Conservation (phyloP, 805 yeast genomes). For the Yarrowia porcina region DNA sequence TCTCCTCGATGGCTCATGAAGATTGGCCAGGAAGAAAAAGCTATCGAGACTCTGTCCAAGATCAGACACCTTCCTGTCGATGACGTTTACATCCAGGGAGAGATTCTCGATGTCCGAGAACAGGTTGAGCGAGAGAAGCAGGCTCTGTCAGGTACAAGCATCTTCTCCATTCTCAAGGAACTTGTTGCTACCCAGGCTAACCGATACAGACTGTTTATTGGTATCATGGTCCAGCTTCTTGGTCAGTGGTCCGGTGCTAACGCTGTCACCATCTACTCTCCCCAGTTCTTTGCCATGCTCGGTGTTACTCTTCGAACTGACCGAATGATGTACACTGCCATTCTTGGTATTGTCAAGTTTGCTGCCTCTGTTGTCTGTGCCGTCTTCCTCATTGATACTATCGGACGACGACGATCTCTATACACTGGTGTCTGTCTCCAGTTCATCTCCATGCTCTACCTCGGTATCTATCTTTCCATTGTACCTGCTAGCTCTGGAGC, state of each 20-base stretch:
- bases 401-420: constrained; percentile 52
- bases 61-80: constrained; percentile 46
- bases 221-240: constrained; percentile 40
- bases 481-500: constrained; percentile 39
- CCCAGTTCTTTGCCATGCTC: constrained; percentile 49
- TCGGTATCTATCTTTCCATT: constrained; percentile 46
- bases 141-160: constrained; percentile 33
- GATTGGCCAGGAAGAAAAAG: constrained; percentile 43
- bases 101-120: constrained; percentile 51
- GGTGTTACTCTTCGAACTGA: constrained; percentile 45
- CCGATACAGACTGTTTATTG: constrained; percentile 46
- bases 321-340: constrained; percentile 48
- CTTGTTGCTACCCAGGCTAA: constrained; percentile 40
- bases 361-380: constrained; percentile 49
- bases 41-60: constrained; percentile 43
- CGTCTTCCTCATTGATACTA: constrained; percentile 51
- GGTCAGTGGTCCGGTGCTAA: constrained; percentile 58
- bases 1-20: constrained; percentile 55
- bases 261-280: constrained; percentile 55
- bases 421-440: constrained; percentile 50
- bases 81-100: constrained; percentile 51
- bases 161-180: constrained; percentile 41
- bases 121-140: constrained; percentile 43
- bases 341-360: constrained; percentile 54
- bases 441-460: constrained; percentile 44